Percentiles rank a stretch among this genome's conserved stretches.
These are phyloP conservation scores for Stereocaulon alpinum DNA, from an alignment of 495 filamentous ascomycete genomes.

Conservation along the genomic window DNA sequence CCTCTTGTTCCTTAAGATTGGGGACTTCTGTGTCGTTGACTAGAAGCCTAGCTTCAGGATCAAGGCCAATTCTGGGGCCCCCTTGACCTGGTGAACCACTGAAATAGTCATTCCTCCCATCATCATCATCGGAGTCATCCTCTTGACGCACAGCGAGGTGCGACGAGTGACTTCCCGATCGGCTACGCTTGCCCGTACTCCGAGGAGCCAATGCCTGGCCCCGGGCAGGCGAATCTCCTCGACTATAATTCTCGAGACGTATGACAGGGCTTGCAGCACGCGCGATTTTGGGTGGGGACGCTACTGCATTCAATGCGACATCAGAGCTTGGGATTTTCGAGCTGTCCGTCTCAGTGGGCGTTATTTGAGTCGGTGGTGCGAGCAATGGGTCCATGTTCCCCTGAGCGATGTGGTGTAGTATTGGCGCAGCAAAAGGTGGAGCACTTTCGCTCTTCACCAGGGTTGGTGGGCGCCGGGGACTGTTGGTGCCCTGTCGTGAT, in stretches of 20 bases:
- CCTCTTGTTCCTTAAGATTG: conserved; percentile 38
- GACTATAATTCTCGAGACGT: conserved; percentile 35
- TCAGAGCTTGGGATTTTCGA: conserved; percentile 21
- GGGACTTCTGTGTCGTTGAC: conserved; percentile 30
- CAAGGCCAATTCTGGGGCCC: conserved; percentile 27
- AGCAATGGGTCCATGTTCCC: conserved; percentile 2
- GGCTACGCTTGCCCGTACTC: conserved; percentile 27
- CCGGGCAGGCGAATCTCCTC: conserved; percentile 40
- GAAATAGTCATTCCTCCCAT: conserved; percentile 14
- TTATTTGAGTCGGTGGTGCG: conserved; percentile 9
- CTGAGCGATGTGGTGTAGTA: conserved; percentile 8
- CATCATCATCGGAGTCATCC: conserved; percentile 26
- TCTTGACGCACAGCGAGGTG: conserved; percentile 32
- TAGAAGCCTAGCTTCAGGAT: conserved; percentile 28
- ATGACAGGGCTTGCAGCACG: conserved; percentile 37
- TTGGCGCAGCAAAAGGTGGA: background rate
- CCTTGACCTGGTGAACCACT: background rate
- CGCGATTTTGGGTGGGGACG: conserved; percentile 17
- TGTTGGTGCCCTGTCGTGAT: conserved; percentile 19
- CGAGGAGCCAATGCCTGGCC: conserved; percentile 20
- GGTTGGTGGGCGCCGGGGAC: conserved; percentile 11
- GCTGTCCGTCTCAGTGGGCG: conserved; percentile 18
- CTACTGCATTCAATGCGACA: background rate
- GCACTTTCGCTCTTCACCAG: conserved; percentile 5
- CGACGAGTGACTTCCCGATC: conserved; percentile 26